Conservation (phyloP, 2,329 filamentous ascomycete species). For the Spiromastix sp. region DNA sequence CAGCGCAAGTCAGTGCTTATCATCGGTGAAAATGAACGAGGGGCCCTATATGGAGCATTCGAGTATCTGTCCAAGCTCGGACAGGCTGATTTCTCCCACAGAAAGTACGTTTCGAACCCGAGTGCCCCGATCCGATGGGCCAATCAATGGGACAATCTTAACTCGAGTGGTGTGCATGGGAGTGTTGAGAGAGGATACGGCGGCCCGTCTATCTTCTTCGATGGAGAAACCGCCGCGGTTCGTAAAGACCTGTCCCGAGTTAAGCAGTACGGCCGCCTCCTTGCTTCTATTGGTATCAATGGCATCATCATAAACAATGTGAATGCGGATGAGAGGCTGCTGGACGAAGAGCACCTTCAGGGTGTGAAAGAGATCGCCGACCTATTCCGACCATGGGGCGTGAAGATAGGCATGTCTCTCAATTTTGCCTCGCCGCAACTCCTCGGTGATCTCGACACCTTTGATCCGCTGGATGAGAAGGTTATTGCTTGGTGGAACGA, state of each 20-base stretch:
- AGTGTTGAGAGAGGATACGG: slow-evolving; percentile 60
- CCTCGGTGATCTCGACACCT: slow-evolving; percentile 48
- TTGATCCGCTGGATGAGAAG: slow-evolving; percentile 51
- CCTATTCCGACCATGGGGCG: slow-evolving; percentile 55
- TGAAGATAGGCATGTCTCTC: slow-evolving; percentile 55
- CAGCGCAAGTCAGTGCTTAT: slow-evolving; percentile 42
- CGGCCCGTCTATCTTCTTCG: slow-evolving; percentile 59
- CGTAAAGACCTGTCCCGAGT: slow-evolving; percentile 51
- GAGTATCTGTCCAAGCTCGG: slow-evolving; percentile 57
- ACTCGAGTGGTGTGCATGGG: slow-evolving; percentile 31
- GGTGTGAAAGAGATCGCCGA: slow-evolving; percentile 55
- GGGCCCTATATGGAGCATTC: slow-evolving; percentile 59
- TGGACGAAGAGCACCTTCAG: slow-evolving; percentile 48
- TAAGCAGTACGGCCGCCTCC: slow-evolving; percentile 52
- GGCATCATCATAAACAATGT: slow-evolving; percentile 62
- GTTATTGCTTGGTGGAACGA: slow-evolving; percentile 56
- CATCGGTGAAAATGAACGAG: slow-evolving; percentile 55
- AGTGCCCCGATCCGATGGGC: slow-evolving; percentile 56
- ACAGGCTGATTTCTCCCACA: slow-evolving; percentile 44
- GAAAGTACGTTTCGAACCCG: slow-evolving; percentile 44
- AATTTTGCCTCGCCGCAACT: slow-evolving; percentile 56
- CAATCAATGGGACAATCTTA: slow-evolving; percentile 65
- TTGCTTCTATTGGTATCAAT: slow-evolving; percentile 58
- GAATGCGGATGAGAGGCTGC: slow-evolving; percentile 52
- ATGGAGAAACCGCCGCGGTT: slow-evolving; percentile 41